Base-by-base conservation (phyloP, 805 yeast species). In the Wickerhamiella vanderwaltii region DNA sequence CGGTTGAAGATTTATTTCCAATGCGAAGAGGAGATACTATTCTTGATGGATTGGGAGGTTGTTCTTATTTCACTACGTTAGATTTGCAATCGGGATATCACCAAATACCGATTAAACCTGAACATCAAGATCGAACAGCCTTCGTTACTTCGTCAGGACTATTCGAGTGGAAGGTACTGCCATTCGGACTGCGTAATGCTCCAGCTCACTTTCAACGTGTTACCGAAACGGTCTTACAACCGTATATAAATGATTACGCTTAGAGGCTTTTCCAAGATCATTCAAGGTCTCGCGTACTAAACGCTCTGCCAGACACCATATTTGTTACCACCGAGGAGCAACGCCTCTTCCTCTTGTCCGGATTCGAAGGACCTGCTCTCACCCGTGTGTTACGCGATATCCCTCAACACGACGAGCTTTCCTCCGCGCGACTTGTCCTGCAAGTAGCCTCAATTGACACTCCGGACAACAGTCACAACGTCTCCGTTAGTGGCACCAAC, bases 221-320 rank as follows among this genome's bases (percentile, higher is more conserved):
- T 9, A 44, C 41, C 45, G 20, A 39, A 17, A 22, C n/a, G 11
- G 12, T 32, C 15, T 25, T 43, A 16, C 23, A 16, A 6, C 35
- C 18, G 4, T 15, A n/a, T 9, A 12, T 15, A 5, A 19, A 18
- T 12, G 24, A 16, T 9, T 32, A 19, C 13, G 18, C n/a, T n/a
- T n/a, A n/a, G n/a, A n/a, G n/a, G n/a, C n/a, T n/a, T n/a, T n/a
- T n/a, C n/a, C n/a, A n/a, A n/a, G n/a, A n/a, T n/a, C n/a, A n/a
- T n/a, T n/a, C n/a, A n/a, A n/a, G n/a, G n/a, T n/a, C n/a, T n/a
- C n/a, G n/a, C n/a, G n/a, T n/a, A n/a, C n/a, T n/a, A n/a, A n/a
- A n/a, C n/a, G n/a, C n/a, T n/a, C n/a, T n/a, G n/a, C n/a, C n/a
- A n/a, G n/a, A n/a, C n/a, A n/a, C n/a, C n/a, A n/a, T n/a, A n/a